A percentile compares a stretch with the other conserved stretches of the same genome.
These are phyloP conservation scores for Apiospora phragmitis DNA, from an alignment of 2,329 filamentous ascomycete species.

Conservation along the genomic window DNA sequence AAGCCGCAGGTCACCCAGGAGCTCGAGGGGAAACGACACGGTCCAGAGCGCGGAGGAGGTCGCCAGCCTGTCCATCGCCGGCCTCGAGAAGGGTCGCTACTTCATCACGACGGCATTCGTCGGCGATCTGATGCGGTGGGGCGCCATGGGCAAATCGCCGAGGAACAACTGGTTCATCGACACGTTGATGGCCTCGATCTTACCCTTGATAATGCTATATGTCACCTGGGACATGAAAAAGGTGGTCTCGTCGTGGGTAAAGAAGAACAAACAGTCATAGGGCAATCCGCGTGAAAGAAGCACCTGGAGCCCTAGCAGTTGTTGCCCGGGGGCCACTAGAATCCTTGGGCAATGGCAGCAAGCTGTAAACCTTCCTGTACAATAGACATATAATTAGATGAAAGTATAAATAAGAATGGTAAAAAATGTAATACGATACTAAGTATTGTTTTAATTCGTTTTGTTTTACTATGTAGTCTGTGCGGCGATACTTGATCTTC, in stretches of 20 bases:
- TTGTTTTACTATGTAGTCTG: too few species aligned
- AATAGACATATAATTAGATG: too few species aligned
- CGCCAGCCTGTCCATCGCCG: conserved; percentile 66
- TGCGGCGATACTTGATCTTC: too few species aligned
- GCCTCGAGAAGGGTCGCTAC: conserved; percentile 76
- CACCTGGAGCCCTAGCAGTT: too few species aligned
- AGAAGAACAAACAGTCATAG: conserved; percentile 21
- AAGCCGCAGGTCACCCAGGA: conserved; percentile 78
- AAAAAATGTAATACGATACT: too few species aligned
- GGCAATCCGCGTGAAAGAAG: neutral
- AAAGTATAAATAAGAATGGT: too few species aligned
- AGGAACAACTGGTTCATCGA: conserved; percentile 60
- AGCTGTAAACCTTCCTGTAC: too few species aligned
- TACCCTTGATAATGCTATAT: conserved; percentile 55
- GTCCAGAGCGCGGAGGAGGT: conserved; percentile 75
- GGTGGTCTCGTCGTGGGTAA: conserved; percentile 54
- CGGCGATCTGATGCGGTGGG: conserved; percentile 69
- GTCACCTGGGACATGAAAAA: conserved; percentile 54
- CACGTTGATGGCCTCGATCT: conserved; percentile 52
- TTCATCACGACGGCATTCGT: conserved; percentile 73
- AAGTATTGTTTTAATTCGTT: too few species aligned
- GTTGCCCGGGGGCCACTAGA: too few species aligned
- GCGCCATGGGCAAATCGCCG: conserved; percentile 50
- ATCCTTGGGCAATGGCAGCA: too few species aligned
- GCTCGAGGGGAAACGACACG: conserved; percentile 76